Percentiles rank a stretch among this genome's conserved stretches.
phyloP scores from a whole-genome alignment of 345 rosid genomes.

The Kandelia obovata region DNA sequence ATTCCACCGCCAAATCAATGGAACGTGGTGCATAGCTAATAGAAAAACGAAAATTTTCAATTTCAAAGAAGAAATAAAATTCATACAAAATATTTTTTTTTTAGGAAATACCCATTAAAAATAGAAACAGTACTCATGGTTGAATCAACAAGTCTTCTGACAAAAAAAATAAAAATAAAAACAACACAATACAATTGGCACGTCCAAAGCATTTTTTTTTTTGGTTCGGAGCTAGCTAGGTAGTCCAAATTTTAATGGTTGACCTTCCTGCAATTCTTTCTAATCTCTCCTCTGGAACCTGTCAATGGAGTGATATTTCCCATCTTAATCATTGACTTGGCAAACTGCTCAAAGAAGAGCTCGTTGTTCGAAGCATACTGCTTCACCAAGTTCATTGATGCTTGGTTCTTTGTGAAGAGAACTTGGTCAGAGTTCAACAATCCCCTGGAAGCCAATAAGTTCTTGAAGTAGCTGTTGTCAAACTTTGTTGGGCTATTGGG shows the following conservation, averaged over 20 bases:
- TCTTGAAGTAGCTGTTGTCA: conserved; percentile 85
- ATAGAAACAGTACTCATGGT: too few species aligned
- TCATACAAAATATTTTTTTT: too few species aligned
- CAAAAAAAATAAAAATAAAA: too few species aligned
- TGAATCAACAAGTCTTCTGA: too few species aligned
- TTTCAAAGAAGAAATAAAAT: too few species aligned
- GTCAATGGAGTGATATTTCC: conserved; percentile 84
- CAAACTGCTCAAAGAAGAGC: conserved; percentile 73
- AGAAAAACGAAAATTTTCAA: too few species aligned
- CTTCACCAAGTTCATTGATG: conserved; percentile 66
- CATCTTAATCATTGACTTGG: conserved; percentile 86
- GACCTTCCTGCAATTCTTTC: conserved; percentile 71
- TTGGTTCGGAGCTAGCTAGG: neutral
- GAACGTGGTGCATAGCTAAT: too few species aligned
- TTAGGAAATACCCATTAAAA: too few species aligned
- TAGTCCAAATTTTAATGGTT: conserved; percentile 34
- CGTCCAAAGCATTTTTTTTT: neutral
- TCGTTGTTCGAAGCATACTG: conserved; percentile 56
- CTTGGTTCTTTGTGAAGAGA: conserved; percentile 51
- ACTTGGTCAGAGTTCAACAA: conserved; percentile 77
- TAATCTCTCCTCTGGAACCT: conserved; percentile 72
- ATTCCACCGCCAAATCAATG: too few species aligned
- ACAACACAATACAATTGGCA: neutral
- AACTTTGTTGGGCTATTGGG: conserved; percentile 46
- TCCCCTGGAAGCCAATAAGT: conserved; percentile 64